These are phyloP conservation scores for Phaffia tasmanica DNA, from an alignment of 768 basidiomycete species.

Conservation along the genomic window DNA sequence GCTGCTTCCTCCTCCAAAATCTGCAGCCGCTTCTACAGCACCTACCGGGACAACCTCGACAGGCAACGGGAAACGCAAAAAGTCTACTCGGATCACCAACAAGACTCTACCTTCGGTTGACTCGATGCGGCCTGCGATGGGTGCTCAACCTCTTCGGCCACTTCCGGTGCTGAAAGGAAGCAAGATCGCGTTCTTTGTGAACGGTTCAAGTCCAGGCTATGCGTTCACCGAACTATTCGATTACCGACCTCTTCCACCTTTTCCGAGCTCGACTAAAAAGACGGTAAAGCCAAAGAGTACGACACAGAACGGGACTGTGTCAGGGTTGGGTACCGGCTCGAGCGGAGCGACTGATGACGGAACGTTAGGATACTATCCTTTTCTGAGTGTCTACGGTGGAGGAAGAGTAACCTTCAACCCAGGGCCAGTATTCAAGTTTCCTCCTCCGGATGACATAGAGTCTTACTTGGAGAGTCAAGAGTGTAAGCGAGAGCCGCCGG, in stretches of 20 bases:
- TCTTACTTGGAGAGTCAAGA: not conserved
- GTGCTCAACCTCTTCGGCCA: constrained; percentile 44
- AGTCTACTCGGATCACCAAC: constrained; percentile 21
- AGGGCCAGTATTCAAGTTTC: constrained; percentile 72
- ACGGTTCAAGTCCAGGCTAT: constrained; percentile 68
- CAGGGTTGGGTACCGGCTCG: constrained; percentile 52
- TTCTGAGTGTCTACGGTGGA: constrained; percentile 85
- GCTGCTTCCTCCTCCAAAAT: constrained; percentile 55
- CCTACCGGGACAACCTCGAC: constrained; percentile 37
- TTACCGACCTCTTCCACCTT: constrained; percentile 66
- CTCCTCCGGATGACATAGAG: constrained; percentile 48
- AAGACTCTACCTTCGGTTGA: constrained; percentile 24
- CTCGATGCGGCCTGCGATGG: constrained; percentile 6
- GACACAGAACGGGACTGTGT: constrained; percentile 32
- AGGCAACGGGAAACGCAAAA: constrained; percentile 41
- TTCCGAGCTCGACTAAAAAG: constrained; percentile 49
- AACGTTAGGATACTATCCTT: constrained; percentile 85
- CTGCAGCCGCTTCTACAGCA: constrained; percentile 49
- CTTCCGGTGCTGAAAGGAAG: constrained; percentile 62
- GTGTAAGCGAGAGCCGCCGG: not conserved
- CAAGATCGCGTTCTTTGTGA: constrained; percentile 77
- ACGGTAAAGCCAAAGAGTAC: constrained; percentile 57
- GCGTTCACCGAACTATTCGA: constrained; percentile 85
- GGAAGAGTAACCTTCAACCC: constrained; percentile 75
- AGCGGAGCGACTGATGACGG: constrained; percentile 61